phyloP scores from a whole-genome alignment of 2,329 filamentous ascomycete species.

The Exophiala alcalophila region DNA sequence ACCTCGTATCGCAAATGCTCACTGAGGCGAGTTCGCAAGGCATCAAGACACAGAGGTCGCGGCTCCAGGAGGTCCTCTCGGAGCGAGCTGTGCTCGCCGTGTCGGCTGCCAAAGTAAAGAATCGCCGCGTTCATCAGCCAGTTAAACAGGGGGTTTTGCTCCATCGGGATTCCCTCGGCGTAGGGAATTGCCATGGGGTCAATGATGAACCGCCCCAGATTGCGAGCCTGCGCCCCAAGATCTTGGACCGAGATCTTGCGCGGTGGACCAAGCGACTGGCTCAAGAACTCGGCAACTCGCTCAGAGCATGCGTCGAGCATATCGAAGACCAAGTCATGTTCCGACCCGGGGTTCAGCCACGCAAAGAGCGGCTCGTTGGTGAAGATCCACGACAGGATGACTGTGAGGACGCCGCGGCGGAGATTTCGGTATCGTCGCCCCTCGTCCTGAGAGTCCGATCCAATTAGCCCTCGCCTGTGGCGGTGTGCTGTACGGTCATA shows the following conservation, averaged over 20 bases:
- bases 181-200: too few species aligned
- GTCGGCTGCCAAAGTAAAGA: background rate
- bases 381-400: slow-evolving; percentile 1
- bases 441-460: too few species aligned
- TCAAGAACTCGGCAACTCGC: background rate
- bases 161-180: too few species aligned
- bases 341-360: background rate
- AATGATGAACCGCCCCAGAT: background rate
- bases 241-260: background rate
- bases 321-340: background rate
- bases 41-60: background rate
- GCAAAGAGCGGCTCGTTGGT: background rate
- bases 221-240: too few species aligned
- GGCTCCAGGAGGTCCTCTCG: background rate
- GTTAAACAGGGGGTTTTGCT: too few species aligned
- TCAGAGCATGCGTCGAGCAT: background rate
- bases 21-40: background rate
- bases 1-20: background rate
- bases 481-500: too few species aligned
- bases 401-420: background rate
- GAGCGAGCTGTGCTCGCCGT: background rate
- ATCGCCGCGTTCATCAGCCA: slow-evolving; percentile 4
- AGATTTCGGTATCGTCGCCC: background rate
- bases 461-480: too few species aligned
- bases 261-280: background rate